phyloP scores from a whole-genome alignment of 176 grass and related monocot species.

The Oryza punctata region DNA sequence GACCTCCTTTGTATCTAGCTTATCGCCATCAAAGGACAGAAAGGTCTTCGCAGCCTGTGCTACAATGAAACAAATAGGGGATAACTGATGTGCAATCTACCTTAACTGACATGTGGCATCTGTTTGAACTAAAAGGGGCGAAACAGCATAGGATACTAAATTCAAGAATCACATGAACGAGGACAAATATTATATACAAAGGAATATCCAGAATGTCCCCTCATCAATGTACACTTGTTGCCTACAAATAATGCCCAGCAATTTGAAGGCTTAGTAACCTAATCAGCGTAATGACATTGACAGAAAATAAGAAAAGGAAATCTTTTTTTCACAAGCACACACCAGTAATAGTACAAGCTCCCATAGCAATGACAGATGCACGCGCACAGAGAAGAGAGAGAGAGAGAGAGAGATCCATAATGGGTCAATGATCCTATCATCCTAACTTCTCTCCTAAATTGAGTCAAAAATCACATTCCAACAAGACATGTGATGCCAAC shows the following conservation, averaged over 20 bases:
- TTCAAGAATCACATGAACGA: background rate
- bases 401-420: background rate
- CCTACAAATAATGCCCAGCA: too few species aligned
- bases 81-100: constrained; percentile 11
- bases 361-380: too few species aligned
- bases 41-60: constrained; percentile 67
- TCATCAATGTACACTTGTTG: too few species aligned
- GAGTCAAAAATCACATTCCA: background rate
- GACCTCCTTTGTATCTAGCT: constrained; percentile 32
- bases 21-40: constrained; percentile 40
- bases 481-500: background rate
- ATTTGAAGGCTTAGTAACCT: too few species aligned
- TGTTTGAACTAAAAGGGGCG: background rate
- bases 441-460: constrained; percentile 4
- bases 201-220: too few species aligned
- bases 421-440: background rate
- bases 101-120: background rate
- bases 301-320: background rate
- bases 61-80: constrained; percentile 41
- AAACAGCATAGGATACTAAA: background rate
- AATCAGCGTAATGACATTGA: too few species aligned
- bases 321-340: background rate
- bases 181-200: too few species aligned
- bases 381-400: too few species aligned
- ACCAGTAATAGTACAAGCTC: too few species aligned